Conservation (phyloP, 2,329 filamentous ascomycete genomes). For the Calonectria henricotiae region DNA sequence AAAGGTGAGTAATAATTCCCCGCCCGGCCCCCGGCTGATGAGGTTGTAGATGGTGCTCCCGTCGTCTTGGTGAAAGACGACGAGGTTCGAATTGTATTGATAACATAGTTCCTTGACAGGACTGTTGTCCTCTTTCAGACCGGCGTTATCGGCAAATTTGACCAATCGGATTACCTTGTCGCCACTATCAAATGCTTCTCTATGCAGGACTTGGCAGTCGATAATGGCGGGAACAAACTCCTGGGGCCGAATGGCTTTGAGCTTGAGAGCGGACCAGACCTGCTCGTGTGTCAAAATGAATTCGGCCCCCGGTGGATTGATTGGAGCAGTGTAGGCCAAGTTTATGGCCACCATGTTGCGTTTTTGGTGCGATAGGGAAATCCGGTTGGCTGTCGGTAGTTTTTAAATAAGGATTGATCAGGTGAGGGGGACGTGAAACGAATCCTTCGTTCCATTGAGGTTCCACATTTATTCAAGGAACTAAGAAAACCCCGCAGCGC, state of each 20-base stretch:
- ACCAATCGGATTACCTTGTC: constrained; percentile 54
- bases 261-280: constrained; percentile 58
- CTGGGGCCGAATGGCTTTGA: constrained; percentile 57
- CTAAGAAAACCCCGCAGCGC: constrained; percentile 28
- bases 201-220: constrained; percentile 54
- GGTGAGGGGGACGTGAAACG: constrained; percentile 16
- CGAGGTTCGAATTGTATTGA: constrained; percentile 54
- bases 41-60: constrained; percentile 58
- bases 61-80: constrained; percentile 58
- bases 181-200: constrained; percentile 42
- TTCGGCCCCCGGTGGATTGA: constrained; percentile 56
- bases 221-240: constrained; percentile 60
- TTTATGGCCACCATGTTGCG: constrained; percentile 56
- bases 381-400: constrained; percentile 14
- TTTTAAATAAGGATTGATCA: constrained; percentile 21
- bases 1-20: constrained; percentile 57
- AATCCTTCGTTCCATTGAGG: constrained; percentile 16
- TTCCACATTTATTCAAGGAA: constrained; percentile 27
- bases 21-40: constrained; percentile 53
- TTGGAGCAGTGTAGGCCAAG: constrained; percentile 56
- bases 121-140: constrained; percentile 30
- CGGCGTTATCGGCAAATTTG: constrained; percentile 44
- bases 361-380: constrained; percentile 19
- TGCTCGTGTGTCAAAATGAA: constrained; percentile 55
- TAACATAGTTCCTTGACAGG: constrained; percentile 54